Evolutionary conservation across 2,329 filamentous ascomycete species (phyloP), one percentile per base, ranked within the genome.

Genomic region (Cytospora schulzeri): DNA sequence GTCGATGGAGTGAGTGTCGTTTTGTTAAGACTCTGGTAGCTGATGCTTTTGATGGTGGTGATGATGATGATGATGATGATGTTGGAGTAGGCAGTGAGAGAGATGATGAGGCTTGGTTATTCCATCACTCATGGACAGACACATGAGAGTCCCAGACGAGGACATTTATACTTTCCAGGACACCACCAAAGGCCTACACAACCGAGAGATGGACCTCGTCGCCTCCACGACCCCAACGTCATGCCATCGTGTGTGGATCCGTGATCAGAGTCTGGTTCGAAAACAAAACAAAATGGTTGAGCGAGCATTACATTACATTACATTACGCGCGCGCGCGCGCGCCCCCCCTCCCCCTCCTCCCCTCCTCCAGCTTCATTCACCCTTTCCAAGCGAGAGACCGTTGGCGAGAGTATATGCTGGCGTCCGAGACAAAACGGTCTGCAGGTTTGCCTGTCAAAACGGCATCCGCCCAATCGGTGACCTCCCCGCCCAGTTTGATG

Each of bases 301-400:
- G 28, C 19, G 11, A 19, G 35, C 45, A 11, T 12, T 19, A 11
- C 7, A 45, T 45, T n/a, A n/a, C n/a, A n/a, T n/a, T n/a, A n/a
- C n/a, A n/a, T n/a, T n/a, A 19, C 15, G 22, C 12, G 41, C 31
- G 4, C 28, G 19, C 41, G 5, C 11, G 3, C 38, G 5, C 38
- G 33, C 31, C 1, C 28, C 12, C 29, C 19, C 14, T 3, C 35
- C 7, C 15, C 14, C 35, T 41, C 35, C 35, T 19, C 41, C 35
- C 31, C n/a, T n/a, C n/a, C n/a, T n/a, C n/a, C n/a, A n/a, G n/a
- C n/a, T n/a, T n/a, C n/a, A n/a, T n/a, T n/a, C n/a, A n/a, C n/a
- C n/a, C n/a, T n/a, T 26, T 28, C 28, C 63, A 65, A 65, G 63
- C 63, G 63, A 65, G 45, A 56, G 45, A 56, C 45, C 63, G 63